These are phyloP conservation scores for Microthlaspi erraticum DNA, from an alignment of 345 rosid genomes.

Conservation along the genomic window DNA sequence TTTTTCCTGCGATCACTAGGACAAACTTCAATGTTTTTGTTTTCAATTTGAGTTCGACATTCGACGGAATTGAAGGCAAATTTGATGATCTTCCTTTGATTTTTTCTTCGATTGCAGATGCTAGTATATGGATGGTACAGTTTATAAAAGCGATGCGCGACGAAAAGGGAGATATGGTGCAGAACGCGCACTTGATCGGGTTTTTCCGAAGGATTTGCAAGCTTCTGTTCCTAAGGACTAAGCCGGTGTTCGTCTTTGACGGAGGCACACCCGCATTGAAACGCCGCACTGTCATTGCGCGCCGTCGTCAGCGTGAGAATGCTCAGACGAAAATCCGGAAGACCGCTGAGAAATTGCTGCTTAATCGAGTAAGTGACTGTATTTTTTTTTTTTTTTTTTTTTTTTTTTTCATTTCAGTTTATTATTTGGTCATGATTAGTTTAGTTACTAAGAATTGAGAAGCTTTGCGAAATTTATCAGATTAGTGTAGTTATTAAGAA, in stretches of 20 bases:
- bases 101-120: constrained; percentile 53
- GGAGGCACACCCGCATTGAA: constrained; percentile 92
- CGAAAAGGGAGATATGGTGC: constrained; percentile 92
- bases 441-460: neutral
- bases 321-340: constrained; percentile 93
- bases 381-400: neutral
- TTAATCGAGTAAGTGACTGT: constrained; percentile 61
- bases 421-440: neutral
- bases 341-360: constrained; percentile 91
- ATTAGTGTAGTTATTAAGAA: neutral
- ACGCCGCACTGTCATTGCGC: constrained; percentile 91
- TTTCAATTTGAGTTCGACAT: neutral
- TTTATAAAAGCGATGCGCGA: constrained; percentile 99
- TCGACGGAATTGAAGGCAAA: neutral
- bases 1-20: constrained; percentile 18
- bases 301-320: constrained; percentile 88
- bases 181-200: constrained; percentile 88
- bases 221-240: constrained; percentile 74
- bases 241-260: constrained; percentile 93
- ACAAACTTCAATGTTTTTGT: constrained; percentile 6
- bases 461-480: neutral
- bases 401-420: neutral
- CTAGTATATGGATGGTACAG: constrained; percentile 97
- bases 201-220: constrained; percentile 95
- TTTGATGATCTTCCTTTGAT: neutral